Percentiles rank a stretch among this genome's conserved stretches.
Evolutionary conservation across 1,284 basidiomycete genomes (phyloP).

Genomic region (Rhodotorula sp.): DNA sequence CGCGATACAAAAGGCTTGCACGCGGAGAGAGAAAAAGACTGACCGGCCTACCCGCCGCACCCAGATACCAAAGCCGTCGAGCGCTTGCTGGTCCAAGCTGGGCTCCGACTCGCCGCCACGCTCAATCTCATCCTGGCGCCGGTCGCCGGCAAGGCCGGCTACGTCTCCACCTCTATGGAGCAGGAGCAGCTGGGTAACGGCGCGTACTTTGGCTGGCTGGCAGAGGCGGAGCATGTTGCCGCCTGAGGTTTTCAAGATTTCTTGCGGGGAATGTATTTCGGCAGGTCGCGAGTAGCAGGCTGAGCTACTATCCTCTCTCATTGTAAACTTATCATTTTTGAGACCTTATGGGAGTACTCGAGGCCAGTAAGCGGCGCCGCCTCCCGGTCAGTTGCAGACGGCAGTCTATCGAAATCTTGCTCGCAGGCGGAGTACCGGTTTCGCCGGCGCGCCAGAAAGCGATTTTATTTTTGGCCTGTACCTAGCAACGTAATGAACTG

Average conservation of each 20-base stretch:
- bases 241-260: background rate
- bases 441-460: too few relatives aligned
- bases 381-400: too few relatives aligned
- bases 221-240: background rate
- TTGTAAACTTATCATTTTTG: too few relatives aligned
- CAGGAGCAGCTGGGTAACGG: background rate
- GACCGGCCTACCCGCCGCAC: background rate
- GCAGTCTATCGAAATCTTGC: too few relatives aligned
- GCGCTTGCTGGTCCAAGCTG: slow-evolving; percentile 48
- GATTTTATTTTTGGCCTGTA: too few relatives aligned
- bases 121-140: slow-evolving; percentile 46
- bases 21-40: too few relatives aligned
- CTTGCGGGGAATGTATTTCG: background rate
- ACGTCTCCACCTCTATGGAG: background rate
- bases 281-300: too few relatives aligned
- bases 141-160: background rate
- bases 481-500: too few relatives aligned
- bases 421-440: too few relatives aligned
- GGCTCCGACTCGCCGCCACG: slow-evolving; percentile 48
- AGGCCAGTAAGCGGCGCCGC: slow-evolving; percentile 16
- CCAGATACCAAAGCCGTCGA: slow-evolving; percentile 47
- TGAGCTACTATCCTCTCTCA: background rate
- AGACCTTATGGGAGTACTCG: too few relatives aligned
- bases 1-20: too few relatives aligned
- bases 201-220: background rate